Base-by-base conservation (phyloP, 2,329 filamentous ascomycete genomes). In the Furcasterigmium furcatum region DNA sequence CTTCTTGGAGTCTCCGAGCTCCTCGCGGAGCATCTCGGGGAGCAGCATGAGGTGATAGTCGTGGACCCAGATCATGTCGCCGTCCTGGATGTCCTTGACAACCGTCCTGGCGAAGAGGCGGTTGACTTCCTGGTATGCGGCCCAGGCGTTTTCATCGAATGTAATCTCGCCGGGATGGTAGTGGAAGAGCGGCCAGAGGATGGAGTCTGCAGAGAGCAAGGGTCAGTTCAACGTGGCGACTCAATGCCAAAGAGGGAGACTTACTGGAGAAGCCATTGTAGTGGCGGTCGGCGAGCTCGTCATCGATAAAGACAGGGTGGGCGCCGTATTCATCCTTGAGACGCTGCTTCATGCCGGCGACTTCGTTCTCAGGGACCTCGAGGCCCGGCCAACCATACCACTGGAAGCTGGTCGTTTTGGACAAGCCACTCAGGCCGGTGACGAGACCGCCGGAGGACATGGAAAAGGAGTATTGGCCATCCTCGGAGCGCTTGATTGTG, bases 351-450 rank as follows among this genome's bases (percentile, higher is more conserved):
- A 99, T 84, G 46, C 78, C 76, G 3, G 79, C 74, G 36, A 88
- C 79, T 66, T 97, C 92, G 45, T 83, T 79, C 52, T 95, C 88
- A 32, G 92, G 92, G 5, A 97, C 84, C 66, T 97, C 90, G 41
- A 96, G 72, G 30, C 94, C 94, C 1, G 94, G 91, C 92, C 94
- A 97, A 55, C 94, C 94, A 68, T 97, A 97, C 94, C 94, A 99
- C 67, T 94, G 88, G 68, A 97, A 97, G 55, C 85, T 92, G 21
- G 90, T 96, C 25, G 89, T 87, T 70, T 96, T 96, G 58, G 88
- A 86, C 47, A 97, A 73, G 21, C 94, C 94, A 55, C 89, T 95
- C 50, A 99, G 76, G 18, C 94, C 94, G 42, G 90, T 96, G 59
- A 97, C 94, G 34, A 99, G 80, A 34, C 94, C 94, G 47, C 94